These are phyloP conservation scores for Kuraishia borneana DNA, from an alignment of 805 yeast species.

Conservation along the genomic window DNA sequence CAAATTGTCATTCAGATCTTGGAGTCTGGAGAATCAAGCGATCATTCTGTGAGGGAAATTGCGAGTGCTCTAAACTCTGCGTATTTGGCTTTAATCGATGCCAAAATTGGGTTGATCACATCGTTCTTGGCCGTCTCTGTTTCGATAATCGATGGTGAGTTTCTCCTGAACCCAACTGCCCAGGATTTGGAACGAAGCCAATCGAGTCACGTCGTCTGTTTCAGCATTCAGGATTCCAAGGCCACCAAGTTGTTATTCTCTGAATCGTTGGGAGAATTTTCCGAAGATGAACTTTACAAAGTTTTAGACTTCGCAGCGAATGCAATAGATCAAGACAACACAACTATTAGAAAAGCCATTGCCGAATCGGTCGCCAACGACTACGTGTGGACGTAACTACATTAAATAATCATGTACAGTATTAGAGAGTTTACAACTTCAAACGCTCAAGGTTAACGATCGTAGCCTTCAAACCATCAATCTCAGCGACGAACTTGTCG, in stretches of 20 bases:
- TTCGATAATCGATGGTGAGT: slow-evolving; percentile 13
- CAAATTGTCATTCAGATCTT: slow-evolving; percentile 60
- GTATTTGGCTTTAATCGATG: slow-evolving; percentile 66
- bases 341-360: slow-evolving; percentile 33
- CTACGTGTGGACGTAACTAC: slow-evolving; percentile 41
- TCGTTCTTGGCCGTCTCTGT: slow-evolving; percentile 51
- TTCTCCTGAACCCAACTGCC: slow-evolving; percentile 33
- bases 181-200: slow-evolving; percentile 27
- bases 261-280: slow-evolving; percentile 67
- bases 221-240: slow-evolving; percentile 36
- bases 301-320: slow-evolving; percentile 41
- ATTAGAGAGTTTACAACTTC: slow-evolving; percentile 30
- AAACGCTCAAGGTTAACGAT: slow-evolving; percentile 75
- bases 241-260: slow-evolving; percentile 48
- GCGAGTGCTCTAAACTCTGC: slow-evolving; percentile 65
- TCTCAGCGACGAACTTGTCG: slow-evolving; percentile 72
- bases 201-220: slow-evolving; percentile 61
- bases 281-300: slow-evolving; percentile 38
- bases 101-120: slow-evolving; percentile 59
- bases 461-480: slow-evolving; percentile 81
- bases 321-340: slow-evolving; percentile 33
- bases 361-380: slow-evolving; percentile 36
- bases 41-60: slow-evolving; percentile 35
- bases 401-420: neutral
- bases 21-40: slow-evolving; percentile 35